These are phyloP conservation scores for Podaxis sp. DNA, from an alignment of 768 basidiomycete genomes.

Conservation along the genomic window DNA sequence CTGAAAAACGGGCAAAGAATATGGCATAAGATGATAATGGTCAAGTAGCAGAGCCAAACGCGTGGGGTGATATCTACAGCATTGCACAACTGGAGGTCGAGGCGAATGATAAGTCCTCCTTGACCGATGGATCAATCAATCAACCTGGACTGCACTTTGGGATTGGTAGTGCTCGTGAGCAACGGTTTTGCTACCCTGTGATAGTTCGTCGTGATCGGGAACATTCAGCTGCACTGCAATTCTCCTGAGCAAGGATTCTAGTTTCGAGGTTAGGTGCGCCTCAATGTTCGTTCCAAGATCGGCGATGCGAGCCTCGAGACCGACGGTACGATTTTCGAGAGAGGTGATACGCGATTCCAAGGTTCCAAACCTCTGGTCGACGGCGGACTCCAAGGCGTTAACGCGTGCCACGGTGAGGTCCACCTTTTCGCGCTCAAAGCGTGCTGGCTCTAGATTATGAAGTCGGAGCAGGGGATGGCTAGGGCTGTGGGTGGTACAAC, in stretches of 20 bases:
- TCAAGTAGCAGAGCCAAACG: too few relatives aligned
- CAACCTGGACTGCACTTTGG: too few relatives aligned
- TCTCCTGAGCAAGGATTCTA: conserved; percentile 3
- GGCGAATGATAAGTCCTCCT: too few relatives aligned
- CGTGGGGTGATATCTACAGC: too few relatives aligned
- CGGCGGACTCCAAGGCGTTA: background rate
- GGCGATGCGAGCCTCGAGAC: background rate
- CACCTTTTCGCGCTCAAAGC: background rate
- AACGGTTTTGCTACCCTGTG: background rate
- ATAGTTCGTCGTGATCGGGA: background rate
- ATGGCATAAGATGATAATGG: too few relatives aligned
- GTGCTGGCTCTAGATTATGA: background rate
- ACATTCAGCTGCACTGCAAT: background rate
- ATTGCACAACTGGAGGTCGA: too few relatives aligned
- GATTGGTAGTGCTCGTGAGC: too few relatives aligned
- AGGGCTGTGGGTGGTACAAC: background rate
- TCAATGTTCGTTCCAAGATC: background rate
- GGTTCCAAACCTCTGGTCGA: background rate
- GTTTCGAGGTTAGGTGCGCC: background rate
- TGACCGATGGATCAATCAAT: too few relatives aligned
- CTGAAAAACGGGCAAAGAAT: too few relatives aligned
- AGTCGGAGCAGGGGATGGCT: conserved; percentile 1
- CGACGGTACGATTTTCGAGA: background rate
- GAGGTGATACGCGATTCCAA: background rate
- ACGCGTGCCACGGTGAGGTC: background rate